Evolutionary conservation across 2,329 filamentous ascomycete genomes (phyloP), one percentile per base, ranked within the genome.

Genomic region (Cordyceps militaris): DNA sequence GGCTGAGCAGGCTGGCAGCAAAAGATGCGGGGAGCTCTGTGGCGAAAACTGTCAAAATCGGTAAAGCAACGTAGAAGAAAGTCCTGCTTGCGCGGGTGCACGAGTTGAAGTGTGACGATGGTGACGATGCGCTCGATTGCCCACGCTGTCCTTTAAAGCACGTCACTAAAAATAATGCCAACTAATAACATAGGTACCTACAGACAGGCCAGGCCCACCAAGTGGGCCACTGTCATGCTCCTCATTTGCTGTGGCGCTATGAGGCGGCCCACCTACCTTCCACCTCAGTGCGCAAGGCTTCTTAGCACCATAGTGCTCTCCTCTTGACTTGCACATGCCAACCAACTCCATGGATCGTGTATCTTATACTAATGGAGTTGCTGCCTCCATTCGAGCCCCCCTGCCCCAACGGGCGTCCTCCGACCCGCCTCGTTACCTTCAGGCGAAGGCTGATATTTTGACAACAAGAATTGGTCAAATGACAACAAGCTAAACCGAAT

Each of bases 131-230:
- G 47, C 46, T 50, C 28, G 30, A 61, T 24, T 58, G 60, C 63
- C 61, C 61, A 66, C 64, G 64, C 62, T 66, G 63, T 66, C 64
- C 64, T 43, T 64, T 57, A 59, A 56, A 9, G 26, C 16, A 40
- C 44, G 42, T 43, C 28, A 47, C 28, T 13, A 32, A 42, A 14
- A n/a, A n/a, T n/a, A n/a, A n/a, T n/a, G n/a, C n/a, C n/a, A n/a
- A n/a, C n/a, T n/a, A n/a, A n/a, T n/a, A n/a, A n/a, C n/a, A 36
- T 30, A 32, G 32, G 13, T 36, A 36, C 8, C 16, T 47, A 34
- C 43, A 23, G 44, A 13, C 23, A 56, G 21, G 23, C 23, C 43
- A 23, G 5, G n/a, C 16, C 32, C 13, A 16, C 8, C 34, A 38
- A 19, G 50, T 42, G 34, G 49, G 48, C 51, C 46, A 56, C 53